Evolutionary conservation across 192 early-diverging fungal genomes (phyloP).

Genomic region (Geosiphon pyriformis): DNA sequence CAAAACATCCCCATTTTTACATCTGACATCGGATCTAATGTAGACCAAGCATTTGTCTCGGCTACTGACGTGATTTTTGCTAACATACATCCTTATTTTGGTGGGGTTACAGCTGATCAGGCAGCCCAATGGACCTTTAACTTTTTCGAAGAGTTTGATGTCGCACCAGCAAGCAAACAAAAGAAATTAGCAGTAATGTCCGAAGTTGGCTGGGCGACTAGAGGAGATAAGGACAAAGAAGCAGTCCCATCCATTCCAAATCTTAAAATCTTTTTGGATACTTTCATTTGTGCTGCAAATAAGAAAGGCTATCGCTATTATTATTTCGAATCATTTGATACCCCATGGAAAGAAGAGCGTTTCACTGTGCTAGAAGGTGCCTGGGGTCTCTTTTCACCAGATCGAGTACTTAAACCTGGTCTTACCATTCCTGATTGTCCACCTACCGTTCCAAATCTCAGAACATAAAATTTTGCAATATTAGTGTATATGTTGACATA

Average conservation of each 20-base stretch:
- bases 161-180: conserved; percentile 31
- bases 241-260: conserved; percentile 51
- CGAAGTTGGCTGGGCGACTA: conserved; percentile 65
- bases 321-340: conserved; percentile 65
- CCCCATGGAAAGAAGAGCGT: conserved; percentile 53
- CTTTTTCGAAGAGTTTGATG: conserved; percentile 44
- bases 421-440: conserved; percentile 13
- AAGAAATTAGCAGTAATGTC: conserved; percentile 51
- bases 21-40: conserved; percentile 35
- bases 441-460: too few species aligned
- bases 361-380: conserved; percentile 2
- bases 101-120: conserved; percentile 36
- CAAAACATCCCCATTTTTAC: conserved; percentile 35
- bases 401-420: background rate
- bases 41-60: conserved; percentile 35
- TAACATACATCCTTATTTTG: conserved; percentile 69
- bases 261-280: conserved; percentile 53
- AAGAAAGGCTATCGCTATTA: conserved; percentile 49
- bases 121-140: conserved; percentile 49
- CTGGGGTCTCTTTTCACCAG: conserved; percentile 5
- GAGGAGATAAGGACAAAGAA: conserved; percentile 34
- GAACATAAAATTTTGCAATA: too few species aligned
- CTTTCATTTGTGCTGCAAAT: conserved; percentile 58
- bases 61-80: conserved; percentile 55
- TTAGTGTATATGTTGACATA: too few species aligned